Conservation (phyloP, 208 protist genomes). For the Herpetomonas tarakana region DNA sequence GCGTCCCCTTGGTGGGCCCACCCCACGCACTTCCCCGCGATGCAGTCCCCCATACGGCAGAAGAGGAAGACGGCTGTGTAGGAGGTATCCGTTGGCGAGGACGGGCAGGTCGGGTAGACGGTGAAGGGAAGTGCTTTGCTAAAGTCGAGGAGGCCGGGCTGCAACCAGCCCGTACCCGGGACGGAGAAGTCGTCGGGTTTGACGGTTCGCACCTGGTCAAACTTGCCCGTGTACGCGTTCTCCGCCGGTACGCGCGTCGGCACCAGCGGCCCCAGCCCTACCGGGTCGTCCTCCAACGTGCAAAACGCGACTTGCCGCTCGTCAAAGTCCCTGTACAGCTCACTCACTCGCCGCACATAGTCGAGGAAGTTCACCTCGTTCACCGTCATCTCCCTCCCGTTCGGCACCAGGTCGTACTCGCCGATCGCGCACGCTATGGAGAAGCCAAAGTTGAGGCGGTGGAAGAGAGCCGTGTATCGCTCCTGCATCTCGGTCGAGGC, state of each 20-base stretch:
- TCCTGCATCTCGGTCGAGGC: background rate
- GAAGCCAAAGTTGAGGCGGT: background rate
- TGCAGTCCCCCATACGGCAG: background rate
- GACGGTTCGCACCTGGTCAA: background rate
- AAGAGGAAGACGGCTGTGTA: slow-evolving; percentile 3
- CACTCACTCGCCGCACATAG: background rate
- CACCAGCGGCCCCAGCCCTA: background rate
- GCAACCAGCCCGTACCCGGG: background rate
- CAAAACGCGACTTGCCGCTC: background rate
- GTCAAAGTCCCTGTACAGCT: background rate
- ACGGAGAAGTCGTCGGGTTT: background rate
- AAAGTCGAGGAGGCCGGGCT: background rate
- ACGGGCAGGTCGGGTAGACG: background rate
- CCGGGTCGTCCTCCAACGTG: background rate
- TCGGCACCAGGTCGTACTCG: slow-evolving; percentile 9
- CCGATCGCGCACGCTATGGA: background rate
- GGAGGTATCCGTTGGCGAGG: background rate
- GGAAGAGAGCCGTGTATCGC: background rate
- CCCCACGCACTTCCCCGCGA: background rate
- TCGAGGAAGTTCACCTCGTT: slow-evolving; percentile 1
- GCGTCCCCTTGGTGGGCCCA: background rate
- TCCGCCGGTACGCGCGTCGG: background rate
- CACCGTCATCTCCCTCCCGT: slow-evolving; percentile 4
- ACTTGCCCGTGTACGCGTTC: background rate
- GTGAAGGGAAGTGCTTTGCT: background rate